phyloP scores from a whole-genome alignment of 2,329 filamentous ascomycete species.

The Diaporthe sp. region DNA sequence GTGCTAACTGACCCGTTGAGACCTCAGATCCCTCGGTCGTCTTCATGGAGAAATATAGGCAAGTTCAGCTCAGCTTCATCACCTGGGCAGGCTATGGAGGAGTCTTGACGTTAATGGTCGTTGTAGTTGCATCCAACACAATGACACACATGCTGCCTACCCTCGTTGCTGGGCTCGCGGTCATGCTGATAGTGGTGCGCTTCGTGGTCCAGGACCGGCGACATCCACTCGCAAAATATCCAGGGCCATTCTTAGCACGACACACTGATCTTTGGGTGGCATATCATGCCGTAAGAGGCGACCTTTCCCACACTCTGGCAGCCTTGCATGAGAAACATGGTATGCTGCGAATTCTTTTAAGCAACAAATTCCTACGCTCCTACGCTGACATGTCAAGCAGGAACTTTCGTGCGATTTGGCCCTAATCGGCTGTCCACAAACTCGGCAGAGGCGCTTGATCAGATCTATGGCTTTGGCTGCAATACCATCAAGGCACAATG shows the following conservation, averaged over 20 bases:
- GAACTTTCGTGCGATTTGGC: constrained; percentile 27
- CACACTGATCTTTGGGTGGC: constrained; percentile 11
- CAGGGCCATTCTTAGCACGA: constrained; percentile 14
- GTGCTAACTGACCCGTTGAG: not conserved
- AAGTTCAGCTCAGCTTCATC: not conserved
- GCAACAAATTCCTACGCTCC: not conserved
- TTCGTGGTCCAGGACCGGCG: not conserved
- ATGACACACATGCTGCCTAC: constrained; percentile 11
- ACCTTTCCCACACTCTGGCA: constrained; percentile 3
- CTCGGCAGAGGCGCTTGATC: constrained; percentile 17
- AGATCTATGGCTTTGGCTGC: constrained; percentile 23
- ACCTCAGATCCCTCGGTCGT: constrained; percentile 2
- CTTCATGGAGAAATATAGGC: not conserved
- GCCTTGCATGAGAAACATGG: constrained; percentile 12
- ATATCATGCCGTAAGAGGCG: constrained; percentile 14
- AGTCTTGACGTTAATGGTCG: not conserved
- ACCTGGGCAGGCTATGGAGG: not conserved
- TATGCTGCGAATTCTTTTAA: not conserved
- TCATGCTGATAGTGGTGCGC: not conserved
- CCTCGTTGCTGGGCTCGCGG: not conserved
- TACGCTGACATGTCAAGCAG: not conserved
- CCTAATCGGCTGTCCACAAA: constrained; percentile 23
- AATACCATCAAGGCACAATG: constrained; percentile 26
- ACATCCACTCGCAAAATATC: constrained; percentile 16
- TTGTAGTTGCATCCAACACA: not conserved